phyloP scores from a whole-genome alignment of 139 green algal species.

The Chlorella sp. region DNA sequence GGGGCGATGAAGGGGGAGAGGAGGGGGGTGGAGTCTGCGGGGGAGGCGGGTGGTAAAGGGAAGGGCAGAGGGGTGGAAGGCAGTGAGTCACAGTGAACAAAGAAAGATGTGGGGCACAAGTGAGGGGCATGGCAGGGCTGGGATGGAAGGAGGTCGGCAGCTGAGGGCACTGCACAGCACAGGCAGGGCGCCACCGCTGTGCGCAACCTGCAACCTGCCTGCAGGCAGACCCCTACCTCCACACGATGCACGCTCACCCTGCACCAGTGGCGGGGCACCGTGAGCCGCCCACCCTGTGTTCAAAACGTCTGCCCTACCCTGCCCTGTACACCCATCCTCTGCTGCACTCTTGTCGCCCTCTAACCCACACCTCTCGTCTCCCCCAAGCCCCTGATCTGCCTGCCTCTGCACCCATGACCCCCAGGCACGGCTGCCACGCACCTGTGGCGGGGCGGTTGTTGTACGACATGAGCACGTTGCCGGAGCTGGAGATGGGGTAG shows the following conservation, averaged over 20 bases:
- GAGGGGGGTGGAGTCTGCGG: constrained; percentile 75
- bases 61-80: neutral
- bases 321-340: no score
- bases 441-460: constrained; percentile 85
- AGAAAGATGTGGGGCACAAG: neutral
- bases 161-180: neutral
- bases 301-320: no score
- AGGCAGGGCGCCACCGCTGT: neutral
- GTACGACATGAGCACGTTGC: constrained; percentile 92
- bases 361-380: no score
- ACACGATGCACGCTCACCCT: no score
- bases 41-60: neutral
- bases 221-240: no score
- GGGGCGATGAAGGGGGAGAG: constrained; percentile 85
- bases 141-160: neutral
- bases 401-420: neutral
- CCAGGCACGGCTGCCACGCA: neutral
- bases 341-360: no score
- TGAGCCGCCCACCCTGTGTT: no score
- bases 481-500: constrained; percentile 73
- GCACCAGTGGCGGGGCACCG: no score
- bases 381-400: no score
- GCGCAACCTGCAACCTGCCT: neutral
- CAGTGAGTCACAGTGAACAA: neutral
- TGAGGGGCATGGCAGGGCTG: neutral